These are phyloP conservation scores for Podospora bellae-mahoneyi DNA, from an alignment of 495 filamentous ascomycete genomes.

Conservation along the genomic window DNA sequence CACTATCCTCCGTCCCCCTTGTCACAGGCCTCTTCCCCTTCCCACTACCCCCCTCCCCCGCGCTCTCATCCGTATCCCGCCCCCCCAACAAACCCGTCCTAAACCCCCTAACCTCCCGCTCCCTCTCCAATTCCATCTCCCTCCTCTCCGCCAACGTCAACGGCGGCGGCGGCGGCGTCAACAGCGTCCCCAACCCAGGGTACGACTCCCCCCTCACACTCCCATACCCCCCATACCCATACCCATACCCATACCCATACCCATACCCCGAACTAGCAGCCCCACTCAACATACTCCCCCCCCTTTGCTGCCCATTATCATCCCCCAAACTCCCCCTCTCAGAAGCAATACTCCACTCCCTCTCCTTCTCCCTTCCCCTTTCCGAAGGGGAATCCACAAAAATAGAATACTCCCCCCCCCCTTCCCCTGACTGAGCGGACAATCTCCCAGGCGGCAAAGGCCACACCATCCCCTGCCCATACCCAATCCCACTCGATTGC, in stretches of 20 bases:
- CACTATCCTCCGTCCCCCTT: not conserved
- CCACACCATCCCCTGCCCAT: not conserved
- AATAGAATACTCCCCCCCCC: not conserved
- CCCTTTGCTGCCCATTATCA: not conserved
- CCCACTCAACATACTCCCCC: not conserved
- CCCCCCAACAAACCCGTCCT: not conserved
- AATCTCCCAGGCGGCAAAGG: not conserved
- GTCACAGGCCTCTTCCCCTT: not conserved
- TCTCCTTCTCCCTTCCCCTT: not conserved
- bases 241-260: not conserved
- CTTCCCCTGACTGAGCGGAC: not conserved
- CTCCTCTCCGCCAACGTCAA: not conserved
- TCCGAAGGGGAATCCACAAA: not conserved
- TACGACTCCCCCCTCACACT: not conserved
- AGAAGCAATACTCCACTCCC: conserved; percentile 2
- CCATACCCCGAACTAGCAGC: not conserved
- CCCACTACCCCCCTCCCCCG: not conserved
- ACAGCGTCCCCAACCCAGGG: conserved; percentile 4
- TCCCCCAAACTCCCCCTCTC: conserved; percentile 3
- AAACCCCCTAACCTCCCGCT: not conserved
- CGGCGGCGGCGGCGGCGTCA: conserved; percentile 5
- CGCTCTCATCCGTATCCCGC: not conserved
- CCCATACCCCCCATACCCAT: not conserved
- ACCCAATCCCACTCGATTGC: not conserved
- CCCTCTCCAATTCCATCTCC: not conserved